phyloP scores from a whole-genome alignment of 768 basidiomycete species.

The Termitomyces sp. region DNA sequence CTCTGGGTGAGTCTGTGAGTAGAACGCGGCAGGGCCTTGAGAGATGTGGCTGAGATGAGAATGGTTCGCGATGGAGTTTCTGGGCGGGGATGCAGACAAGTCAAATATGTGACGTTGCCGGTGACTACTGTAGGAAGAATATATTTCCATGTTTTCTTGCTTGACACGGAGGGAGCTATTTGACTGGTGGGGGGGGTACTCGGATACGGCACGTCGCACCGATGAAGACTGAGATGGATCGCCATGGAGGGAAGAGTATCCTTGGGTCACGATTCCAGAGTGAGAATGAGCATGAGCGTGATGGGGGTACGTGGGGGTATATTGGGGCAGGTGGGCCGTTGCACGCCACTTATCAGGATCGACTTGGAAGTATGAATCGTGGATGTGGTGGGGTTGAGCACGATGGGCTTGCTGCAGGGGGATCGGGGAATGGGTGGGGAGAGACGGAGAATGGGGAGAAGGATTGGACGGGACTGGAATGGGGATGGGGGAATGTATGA shows the following conservation, averaged over 20 bases:
- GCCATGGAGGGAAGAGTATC: neutral
- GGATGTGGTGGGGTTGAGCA: constrained; percentile 1
- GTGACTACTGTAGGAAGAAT: constrained; percentile 1
- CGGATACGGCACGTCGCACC: constrained; percentile 3
- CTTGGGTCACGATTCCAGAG: constrained; percentile 1
- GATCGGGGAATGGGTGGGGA: constrained; percentile 5
- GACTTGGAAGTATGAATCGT: constrained; percentile 15
- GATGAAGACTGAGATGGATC: constrained; percentile 2
- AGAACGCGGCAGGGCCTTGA: constrained; percentile 1
- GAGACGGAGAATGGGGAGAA: constrained; percentile 13
- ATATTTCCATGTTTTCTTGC: constrained; percentile 9
- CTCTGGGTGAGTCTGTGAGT: constrained; percentile 1
- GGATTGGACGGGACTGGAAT: constrained; percentile 14
- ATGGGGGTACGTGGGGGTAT: constrained; percentile 2
- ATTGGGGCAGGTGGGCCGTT: constrained; percentile 11
- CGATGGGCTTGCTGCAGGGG: constrained; percentile 8
- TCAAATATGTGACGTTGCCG: constrained; percentile 12
- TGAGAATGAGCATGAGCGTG: constrained; percentile 6
- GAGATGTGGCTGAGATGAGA: neutral
- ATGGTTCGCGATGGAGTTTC: neutral
- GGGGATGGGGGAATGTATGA: constrained; percentile 21
- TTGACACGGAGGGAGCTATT: constrained; percentile 2
- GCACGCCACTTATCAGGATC: constrained; percentile 22
- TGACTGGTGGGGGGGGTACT: neutral
- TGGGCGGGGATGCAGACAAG: constrained; percentile 7